A percentile compares a stretch with the other conserved stretches of the same genome.
Evolutionary conservation across 305 asterid species (phyloP).

Genomic region (Ilex paraguariensis): DNA sequence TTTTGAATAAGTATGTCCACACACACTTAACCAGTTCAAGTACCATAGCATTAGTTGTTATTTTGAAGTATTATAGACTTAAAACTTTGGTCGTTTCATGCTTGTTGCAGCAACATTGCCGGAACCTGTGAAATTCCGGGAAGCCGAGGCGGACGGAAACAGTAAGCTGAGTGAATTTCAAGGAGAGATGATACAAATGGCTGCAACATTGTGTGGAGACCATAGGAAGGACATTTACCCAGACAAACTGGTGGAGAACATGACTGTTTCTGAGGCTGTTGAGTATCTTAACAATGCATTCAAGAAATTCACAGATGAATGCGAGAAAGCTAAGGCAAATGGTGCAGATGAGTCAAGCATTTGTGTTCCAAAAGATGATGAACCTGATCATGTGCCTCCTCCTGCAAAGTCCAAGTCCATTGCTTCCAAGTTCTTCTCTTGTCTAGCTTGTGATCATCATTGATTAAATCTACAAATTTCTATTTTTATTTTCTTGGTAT

Average conservation of each 20-base stretch:
- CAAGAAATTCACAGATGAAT: conserved; percentile 45
- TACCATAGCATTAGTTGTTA: neutral
- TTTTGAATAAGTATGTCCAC: too few species aligned
- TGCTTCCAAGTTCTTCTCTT: conserved; percentile 42
- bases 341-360: conserved; percentile 41
- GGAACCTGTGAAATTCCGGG: conserved; percentile 40
- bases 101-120: conserved; percentile 37
- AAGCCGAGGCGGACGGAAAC: conserved; percentile 34
- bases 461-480: too few species aligned
- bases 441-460: conserved; percentile 32
- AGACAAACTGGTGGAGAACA: conserved; percentile 30
- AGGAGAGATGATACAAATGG: conserved; percentile 51
- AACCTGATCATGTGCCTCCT: conserved; percentile 1
- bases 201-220: conserved; percentile 51
- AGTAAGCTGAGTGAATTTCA: conserved; percentile 50
- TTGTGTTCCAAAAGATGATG: conserved; percentile 14
- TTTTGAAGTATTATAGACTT: neutral
- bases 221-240: conserved; percentile 32
- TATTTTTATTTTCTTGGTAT: too few species aligned
- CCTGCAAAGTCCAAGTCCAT: conserved; percentile 26
- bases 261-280: conserved; percentile 42
- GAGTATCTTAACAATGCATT: conserved; percentile 41
- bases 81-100: neutral
- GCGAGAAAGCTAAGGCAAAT: conserved; percentile 31
- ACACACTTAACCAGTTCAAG: too few species aligned